Base-by-base conservation (phyloP, 441 rosid genomes). In the Pelargonium cotyledonis region DNA sequence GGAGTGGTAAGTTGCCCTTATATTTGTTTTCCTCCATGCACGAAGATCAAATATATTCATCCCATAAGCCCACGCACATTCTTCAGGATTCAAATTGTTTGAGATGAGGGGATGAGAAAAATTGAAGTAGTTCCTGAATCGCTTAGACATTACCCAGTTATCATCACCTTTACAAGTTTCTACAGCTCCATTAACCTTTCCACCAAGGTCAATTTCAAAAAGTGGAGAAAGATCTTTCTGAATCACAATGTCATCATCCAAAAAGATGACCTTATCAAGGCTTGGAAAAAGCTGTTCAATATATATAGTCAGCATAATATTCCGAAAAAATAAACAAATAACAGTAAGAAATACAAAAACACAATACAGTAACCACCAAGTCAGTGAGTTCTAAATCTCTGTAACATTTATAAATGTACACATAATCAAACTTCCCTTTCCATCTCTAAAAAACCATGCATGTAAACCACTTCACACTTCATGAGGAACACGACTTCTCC, bases 41-140 rank as follows among this genome's bases (percentile, higher is more conserved):
- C 75, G 79, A 38, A 95, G 95, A 82, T 95, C 99, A 64, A 95
- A 90, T 68, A 95, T 76, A 69, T 95, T 95, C 99, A 95, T 95
- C 60, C 99, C 99, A 81, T 92, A 95, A 68, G 98, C 99, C 99
- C 99, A 95, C 12, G 99, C 99, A 75, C 99, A 95, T 82, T 92
- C 98, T 60, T 86, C 80, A 2, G 96, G 92, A 68, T 95, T 79
- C 81, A 95, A 81, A 84, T 87, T 80, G 76, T 92, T 85, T 19
- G 86, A 79, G 15, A 92, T 71, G 70, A 86, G 92, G 66, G 99
- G 97, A 82, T 95, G 97, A 15, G 98, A 86, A 81, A 95, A 95
- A 78, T 95, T 95, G 87, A 95, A 95, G 88, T 95, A 95, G 83
- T 89, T 92, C 77, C 80, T 86, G 80, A 95, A 88, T 69, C 77